These are phyloP conservation scores for Apiospora kogelbergensis DNA, from an alignment of 2,329 filamentous ascomycete genomes.

Conservation along the genomic window DNA sequence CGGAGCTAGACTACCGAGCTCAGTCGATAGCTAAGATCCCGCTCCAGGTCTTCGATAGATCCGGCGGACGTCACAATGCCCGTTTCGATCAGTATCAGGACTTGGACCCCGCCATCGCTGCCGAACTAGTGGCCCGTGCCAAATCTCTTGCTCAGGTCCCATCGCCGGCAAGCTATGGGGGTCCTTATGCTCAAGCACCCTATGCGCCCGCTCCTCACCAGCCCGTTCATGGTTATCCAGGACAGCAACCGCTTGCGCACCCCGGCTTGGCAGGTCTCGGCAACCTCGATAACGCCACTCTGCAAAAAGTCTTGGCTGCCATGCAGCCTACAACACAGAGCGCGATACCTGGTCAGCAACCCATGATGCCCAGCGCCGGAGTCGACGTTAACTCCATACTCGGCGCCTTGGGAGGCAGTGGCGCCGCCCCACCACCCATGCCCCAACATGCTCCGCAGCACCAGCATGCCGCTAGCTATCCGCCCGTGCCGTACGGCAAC, in stretches of 20 bases:
- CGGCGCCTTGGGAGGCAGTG: constrained; percentile 28
- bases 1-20: constrained; percentile 70
- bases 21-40: constrained; percentile 74
- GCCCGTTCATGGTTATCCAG: constrained; percentile 23
- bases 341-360: constrained; percentile 31
- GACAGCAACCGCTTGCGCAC: not conserved
- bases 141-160: constrained; percentile 46
- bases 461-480: constrained; percentile 27
- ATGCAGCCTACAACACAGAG: constrained; percentile 24
- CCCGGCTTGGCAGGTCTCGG: constrained; percentile 24
- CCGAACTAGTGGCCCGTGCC: constrained; percentile 75
- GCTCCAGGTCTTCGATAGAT: constrained; percentile 83
- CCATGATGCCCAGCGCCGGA: constrained; percentile 29
- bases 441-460: constrained; percentile 11
- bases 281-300: constrained; percentile 31
- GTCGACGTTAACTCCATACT: constrained; percentile 26
- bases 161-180: constrained; percentile 22
- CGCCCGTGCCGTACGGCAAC: constrained; percentile 18
- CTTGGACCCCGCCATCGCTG: constrained; percentile 74
- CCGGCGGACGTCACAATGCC: constrained; percentile 70
- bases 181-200: constrained; percentile 13
- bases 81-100: constrained; percentile 86
- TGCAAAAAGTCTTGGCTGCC: constrained; percentile 34
- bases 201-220: constrained; percentile 22
- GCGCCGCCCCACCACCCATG: constrained; percentile 22